A percentile compares a stretch with the other conserved stretches of the same genome.
Evolutionary conservation across 2,329 filamentous ascomycete genomes (phyloP).

Genomic region (Microsporum ferrugineum): DNA sequence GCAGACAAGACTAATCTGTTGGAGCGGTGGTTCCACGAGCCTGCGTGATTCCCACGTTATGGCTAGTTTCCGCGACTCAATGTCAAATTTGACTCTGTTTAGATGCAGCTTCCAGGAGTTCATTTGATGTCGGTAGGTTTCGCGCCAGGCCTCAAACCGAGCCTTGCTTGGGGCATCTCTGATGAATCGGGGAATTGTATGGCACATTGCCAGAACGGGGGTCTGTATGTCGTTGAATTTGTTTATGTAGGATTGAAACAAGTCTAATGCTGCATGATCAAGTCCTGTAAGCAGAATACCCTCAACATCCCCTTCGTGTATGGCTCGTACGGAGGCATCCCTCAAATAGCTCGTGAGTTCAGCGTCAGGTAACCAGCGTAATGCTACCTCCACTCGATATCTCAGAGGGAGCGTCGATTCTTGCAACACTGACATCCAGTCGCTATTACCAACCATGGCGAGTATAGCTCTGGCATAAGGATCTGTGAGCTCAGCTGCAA

Average conservation of each 20-base stretch:
- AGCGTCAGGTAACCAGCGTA: constrained; percentile 40
- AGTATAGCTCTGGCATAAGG: constrained; percentile 52
- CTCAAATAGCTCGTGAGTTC: constrained; percentile 43
- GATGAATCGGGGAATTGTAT: constrained; percentile 48
- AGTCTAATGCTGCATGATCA: constrained; percentile 45
- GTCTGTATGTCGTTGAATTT: constrained; percentile 52
- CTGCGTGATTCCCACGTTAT: constrained; percentile 40
- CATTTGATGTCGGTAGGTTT: constrained; percentile 50
- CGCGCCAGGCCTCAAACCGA: constrained; percentile 49
- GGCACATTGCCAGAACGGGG: constrained; percentile 48
- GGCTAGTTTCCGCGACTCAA: constrained; percentile 44
- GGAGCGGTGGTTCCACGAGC: constrained; percentile 39
- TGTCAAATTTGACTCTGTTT: constrained; percentile 48
- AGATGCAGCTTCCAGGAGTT: constrained; percentile 52
- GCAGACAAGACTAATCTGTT: constrained; percentile 49
- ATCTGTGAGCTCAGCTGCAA: constrained; percentile 51
- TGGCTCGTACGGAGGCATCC: constrained; percentile 40
- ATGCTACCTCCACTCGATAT: constrained; percentile 50
- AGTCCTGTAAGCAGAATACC: constrained; percentile 52
- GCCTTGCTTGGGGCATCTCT: constrained; percentile 41
- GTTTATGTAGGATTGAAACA: constrained; percentile 50
- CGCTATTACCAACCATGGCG: constrained; percentile 47
- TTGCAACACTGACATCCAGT: constrained; percentile 49
- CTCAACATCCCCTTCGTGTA: constrained; percentile 47
- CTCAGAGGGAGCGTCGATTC: constrained; percentile 48